Conservation (phyloP, 2,329 filamentous ascomycete species). For the Fonsecaea nubica region DNA sequence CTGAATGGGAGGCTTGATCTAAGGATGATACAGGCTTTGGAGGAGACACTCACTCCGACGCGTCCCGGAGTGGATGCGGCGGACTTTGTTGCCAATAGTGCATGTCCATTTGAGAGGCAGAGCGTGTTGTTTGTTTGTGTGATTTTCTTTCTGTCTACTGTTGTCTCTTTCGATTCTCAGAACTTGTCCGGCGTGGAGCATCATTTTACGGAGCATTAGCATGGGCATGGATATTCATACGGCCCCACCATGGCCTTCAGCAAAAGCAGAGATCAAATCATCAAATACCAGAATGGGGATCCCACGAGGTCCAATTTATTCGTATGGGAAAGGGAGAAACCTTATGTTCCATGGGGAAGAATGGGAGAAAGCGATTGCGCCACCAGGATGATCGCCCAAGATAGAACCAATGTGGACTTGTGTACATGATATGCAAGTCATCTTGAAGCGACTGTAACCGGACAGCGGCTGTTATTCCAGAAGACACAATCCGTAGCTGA, state of each 20-base stretch:
- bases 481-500: slow-evolving; percentile 11
- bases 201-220: slow-evolving; percentile 10
- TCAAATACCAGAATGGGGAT: background rate
- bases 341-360: background rate
- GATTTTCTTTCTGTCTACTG: background rate
- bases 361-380: background rate
- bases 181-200: background rate
- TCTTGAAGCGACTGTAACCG: background rate
- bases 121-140: background rate
- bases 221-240: slow-evolving; percentile 2
- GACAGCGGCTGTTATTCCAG: background rate
- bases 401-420: background rate
- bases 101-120: background rate
- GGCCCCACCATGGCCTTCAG: background rate
- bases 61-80: background rate
- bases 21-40: background rate
- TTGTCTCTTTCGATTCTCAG: background rate
- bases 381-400: background rate
- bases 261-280: background rate
- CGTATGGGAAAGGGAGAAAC: background rate
- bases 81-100: background rate
- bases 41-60: background rate
- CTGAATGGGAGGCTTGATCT: slow-evolving; percentile 36
- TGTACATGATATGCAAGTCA: slow-evolving; percentile 4
- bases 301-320: background rate